These are phyloP conservation scores for Rhododendron ferrugineum DNA, from an alignment of 148 eudicot species.

Conservation along the genomic window DNA sequence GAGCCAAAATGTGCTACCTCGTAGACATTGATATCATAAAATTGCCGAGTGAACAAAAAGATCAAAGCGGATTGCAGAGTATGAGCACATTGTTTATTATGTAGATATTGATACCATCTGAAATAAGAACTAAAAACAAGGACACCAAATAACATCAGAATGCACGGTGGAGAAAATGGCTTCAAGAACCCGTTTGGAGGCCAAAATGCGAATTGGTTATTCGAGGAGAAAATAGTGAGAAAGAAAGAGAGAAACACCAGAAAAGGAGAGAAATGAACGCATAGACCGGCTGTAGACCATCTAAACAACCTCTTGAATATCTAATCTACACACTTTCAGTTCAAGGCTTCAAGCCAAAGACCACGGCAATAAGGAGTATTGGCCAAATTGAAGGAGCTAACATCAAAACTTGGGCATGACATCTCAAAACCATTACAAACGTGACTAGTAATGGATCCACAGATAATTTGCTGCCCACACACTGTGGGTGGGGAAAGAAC, in stretches of 20 bases:
- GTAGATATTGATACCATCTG: not conserved
- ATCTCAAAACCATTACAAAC: not conserved
- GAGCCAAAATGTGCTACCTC: not conserved
- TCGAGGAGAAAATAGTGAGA: not conserved
- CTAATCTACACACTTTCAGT: not conserved
- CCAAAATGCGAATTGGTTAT: not conserved
- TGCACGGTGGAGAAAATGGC: not conserved
- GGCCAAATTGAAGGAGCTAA: not conserved
- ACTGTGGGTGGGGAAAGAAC: not conserved
- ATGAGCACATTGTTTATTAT: not conserved
- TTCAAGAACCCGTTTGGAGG: not conserved
- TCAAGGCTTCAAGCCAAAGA: not conserved
- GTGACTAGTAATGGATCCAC: not conserved
- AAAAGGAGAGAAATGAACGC: not conserved
- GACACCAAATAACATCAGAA: not conserved
- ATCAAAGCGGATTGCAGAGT: not conserved
- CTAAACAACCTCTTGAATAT: conserved; percentile 1
- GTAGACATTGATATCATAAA: not conserved
- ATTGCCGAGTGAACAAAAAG: not conserved
- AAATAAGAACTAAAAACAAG: not conserved
- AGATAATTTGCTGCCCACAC: not conserved
- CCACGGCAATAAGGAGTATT: not conserved
- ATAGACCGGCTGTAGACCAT: not conserved
- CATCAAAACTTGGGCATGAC: not conserved
- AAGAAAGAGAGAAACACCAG: not conserved